phyloP scores from a whole-genome alignment of 2,329 filamentous ascomycete species.

The Aspergillus fischeri region DNA sequence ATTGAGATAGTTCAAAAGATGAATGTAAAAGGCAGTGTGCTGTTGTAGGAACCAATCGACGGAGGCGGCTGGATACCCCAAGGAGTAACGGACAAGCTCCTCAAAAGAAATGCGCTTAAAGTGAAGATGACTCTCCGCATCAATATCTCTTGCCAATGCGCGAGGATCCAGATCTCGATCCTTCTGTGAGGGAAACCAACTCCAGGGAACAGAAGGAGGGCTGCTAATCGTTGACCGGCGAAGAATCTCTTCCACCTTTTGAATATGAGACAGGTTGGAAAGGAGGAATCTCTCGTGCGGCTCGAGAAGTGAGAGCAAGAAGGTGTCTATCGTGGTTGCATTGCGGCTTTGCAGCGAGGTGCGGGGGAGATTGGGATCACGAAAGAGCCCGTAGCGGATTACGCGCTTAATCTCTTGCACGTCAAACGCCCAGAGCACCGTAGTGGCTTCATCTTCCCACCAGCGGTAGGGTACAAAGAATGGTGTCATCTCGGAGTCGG shows the following conservation, averaged over 20 bases:
- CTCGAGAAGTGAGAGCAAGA: constrained; percentile 27
- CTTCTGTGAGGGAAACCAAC: constrained; percentile 31
- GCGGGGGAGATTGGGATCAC: constrained; percentile 33
- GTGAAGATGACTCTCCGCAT: constrained; percentile 38
- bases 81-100: constrained; percentile 36
- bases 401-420: constrained; percentile 33
- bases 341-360: constrained; percentile 31
- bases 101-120: constrained; percentile 38
- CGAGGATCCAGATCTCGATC: constrained; percentile 17
- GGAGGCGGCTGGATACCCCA: constrained; percentile 30
- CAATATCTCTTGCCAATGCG: constrained; percentile 31
- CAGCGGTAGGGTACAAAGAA: constrained; percentile 33
- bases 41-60: constrained; percentile 39
- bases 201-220: constrained; percentile 28
- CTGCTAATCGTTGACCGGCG: constrained; percentile 25
- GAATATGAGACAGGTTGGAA: constrained; percentile 28
- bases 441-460: constrained; percentile 40
- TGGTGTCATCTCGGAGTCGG: constrained; percentile 27
- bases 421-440: constrained; percentile 38
- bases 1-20: constrained; percentile 29
- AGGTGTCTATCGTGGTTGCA: constrained; percentile 28
- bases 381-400: constrained; percentile 36
- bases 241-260: constrained; percentile 40
- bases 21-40: constrained; percentile 33
- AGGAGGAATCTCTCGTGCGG: constrained; percentile 24